Evolutionary conservation across 371 early-diverging fungal genomes (phyloP), one percentile per base, ranked within the genome.

Genomic region (Rhizopus microsporus): DNA sequence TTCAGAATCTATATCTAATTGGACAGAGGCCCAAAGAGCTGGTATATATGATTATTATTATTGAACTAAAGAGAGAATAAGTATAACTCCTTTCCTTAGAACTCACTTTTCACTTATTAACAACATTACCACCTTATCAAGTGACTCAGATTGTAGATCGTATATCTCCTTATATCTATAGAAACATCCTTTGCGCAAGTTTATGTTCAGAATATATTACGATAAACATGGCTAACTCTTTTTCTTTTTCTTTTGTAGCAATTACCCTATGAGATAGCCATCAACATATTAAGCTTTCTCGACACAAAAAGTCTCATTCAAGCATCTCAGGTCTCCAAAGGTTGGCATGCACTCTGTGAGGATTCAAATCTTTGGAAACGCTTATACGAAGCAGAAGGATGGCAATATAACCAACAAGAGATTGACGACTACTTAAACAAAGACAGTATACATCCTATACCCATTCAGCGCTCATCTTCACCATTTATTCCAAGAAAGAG

Each of bases 401-500:
- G 86, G 85, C 56, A 56, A 13, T 79, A 75, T n/a, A 77, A 88
- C 58, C 65, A 67, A 31, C 60, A 68, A 5, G 72, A 78, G 46
- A 75, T 86, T 40, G 62, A 72, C 39, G 56, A 54, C 51, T 79
- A 82, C 59, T 59, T 88, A 17, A 51, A 45, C 38, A n/a, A 59
- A 39, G 16, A 12, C n/a, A 4, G 39, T 30, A 31, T 51, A 16
- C 4, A 30, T n/a, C 30, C 45, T 15, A 45, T 65, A n/a, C 56
- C 65, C 6, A 64, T 64, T 7, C 29, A 16, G 12, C 48, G 60
- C 33, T 31, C 48, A 16, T 51, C 63, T 34, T 45, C 63, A 15
- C 32, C 57, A 84, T 89, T 72, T 88, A 92, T 90, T 82, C 89
- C 60, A 70, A 75, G 53, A 82, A 85, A 53, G 74, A 80, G 38